A percentile compares a stretch with the other conserved stretches of the same genome.
Conservation (phyloP, 371 early-diverging fungal species). For the Amoeboaphelidium protococcarum region DNA sequence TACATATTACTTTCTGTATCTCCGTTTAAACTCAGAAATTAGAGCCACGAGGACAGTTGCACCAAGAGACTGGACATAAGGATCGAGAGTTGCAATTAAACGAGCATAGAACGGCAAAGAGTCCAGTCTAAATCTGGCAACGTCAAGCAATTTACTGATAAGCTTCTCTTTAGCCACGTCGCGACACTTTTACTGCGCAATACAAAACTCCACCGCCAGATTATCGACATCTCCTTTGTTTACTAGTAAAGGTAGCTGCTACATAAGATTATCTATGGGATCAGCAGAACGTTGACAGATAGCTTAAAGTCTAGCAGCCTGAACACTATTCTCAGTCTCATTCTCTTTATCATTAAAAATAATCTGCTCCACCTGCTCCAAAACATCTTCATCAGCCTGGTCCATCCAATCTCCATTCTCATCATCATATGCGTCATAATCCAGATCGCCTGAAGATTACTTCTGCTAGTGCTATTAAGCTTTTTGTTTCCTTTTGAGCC, state of each 20-base stretch:
- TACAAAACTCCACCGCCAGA: constrained; percentile 75
- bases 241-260: constrained; percentile 40
- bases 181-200: constrained; percentile 40
- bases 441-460: no score
- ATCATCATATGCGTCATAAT: background rate
- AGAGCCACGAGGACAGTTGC: constrained; percentile 29
- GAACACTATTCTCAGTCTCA: no score
- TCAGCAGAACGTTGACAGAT: no score
- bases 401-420: background rate
- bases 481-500: no score
- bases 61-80: constrained; percentile 60
- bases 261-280: constrained; percentile 30
- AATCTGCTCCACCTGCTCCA: background rate
- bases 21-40: constrained; percentile 33
- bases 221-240: constrained; percentile 61
- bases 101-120: constrained; percentile 72
- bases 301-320: no score
- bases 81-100: constrained; percentile 54
- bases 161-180: constrained; percentile 20
- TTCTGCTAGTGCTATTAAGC: no score
- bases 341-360: background rate
- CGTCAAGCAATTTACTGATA: constrained; percentile 26
- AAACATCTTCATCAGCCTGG: background rate
- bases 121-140: constrained; percentile 54
- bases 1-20: constrained; percentile 32